These are phyloP conservation scores for Quercus wislizeni DNA, from an alignment of 306 rosid genomes.

Conservation along the genomic window DNA sequence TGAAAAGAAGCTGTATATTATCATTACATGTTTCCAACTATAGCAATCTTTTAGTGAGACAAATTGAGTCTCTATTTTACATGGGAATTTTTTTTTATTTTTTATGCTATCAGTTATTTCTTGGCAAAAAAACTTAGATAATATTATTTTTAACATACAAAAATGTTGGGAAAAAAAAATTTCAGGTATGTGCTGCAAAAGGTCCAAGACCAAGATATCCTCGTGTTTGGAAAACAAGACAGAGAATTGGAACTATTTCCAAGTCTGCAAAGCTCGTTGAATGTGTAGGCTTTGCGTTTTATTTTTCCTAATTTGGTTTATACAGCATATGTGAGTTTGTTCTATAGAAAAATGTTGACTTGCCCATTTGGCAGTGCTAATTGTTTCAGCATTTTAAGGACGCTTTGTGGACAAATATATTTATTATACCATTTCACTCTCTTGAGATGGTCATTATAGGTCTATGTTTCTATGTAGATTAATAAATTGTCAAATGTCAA, in stretches of 20 bases:
- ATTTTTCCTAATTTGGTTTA: background rate
- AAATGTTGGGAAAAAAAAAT: background rate
- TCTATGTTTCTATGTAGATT: slow-evolving; percentile 42
- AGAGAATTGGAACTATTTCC: slow-evolving; percentile 78
- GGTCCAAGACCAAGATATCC: slow-evolving; percentile 96
- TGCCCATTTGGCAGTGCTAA: background rate
- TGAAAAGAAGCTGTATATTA: background rate
- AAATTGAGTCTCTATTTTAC: background rate
- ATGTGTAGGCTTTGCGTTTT: slow-evolving; percentile 45
- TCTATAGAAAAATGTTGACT: background rate
- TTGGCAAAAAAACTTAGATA: too few species aligned
- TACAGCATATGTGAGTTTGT: slow-evolving; percentile 3
- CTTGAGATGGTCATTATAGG: slow-evolving; percentile 9
- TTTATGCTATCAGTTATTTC: too few species aligned
- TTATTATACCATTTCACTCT: background rate
- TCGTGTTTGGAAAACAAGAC: slow-evolving; percentile 83
- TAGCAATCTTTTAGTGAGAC: background rate
- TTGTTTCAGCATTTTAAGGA: background rate
- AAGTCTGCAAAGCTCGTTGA: slow-evolving; percentile 79
- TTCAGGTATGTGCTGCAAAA: slow-evolving; percentile 79
- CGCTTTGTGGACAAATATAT: background rate
- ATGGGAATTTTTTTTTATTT: too few species aligned
- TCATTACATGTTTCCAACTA: background rate
- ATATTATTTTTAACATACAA: background rate
- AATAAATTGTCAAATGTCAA: slow-evolving; percentile 82